phyloP scores from a whole-genome alignment of 164 flowering plant genomes.

The Dillenia turbinata region DNA sequence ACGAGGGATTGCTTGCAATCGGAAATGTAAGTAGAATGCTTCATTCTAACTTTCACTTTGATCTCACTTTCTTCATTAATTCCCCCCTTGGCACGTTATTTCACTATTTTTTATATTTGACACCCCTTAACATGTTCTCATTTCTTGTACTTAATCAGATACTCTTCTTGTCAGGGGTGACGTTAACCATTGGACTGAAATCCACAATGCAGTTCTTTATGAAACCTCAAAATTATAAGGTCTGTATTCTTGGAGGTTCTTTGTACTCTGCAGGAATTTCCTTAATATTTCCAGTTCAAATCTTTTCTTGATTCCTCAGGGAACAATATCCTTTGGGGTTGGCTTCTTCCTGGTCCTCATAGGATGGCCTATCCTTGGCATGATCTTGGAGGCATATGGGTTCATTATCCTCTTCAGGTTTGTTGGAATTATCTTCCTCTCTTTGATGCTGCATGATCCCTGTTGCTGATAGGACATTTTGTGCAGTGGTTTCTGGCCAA shows the following conservation, averaged over 20 bases:
- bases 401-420: constrained; percentile 91
- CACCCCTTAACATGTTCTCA: constrained; percentile 15
- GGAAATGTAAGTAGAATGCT: constrained; percentile 74
- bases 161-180: constrained; percentile 92
- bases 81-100: background rate
- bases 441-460: background rate
- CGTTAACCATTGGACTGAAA: constrained; percentile 82
- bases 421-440: background rate
- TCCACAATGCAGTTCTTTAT: constrained; percentile 90
- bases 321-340: constrained; percentile 78
- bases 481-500: constrained; percentile 97
- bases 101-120: constrained; percentile 9
- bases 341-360: constrained; percentile 87
- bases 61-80: background rate
- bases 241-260: constrained; percentile 3
- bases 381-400: constrained; percentile 94
- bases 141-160: constrained; percentile 48
- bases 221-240: constrained; percentile 87
- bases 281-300: constrained; percentile 1
- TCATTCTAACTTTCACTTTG: background rate
- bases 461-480: constrained; percentile 16
- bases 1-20: constrained; percentile 94
- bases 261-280: background rate
- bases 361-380: constrained; percentile 95
- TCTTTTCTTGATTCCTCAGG: constrained; percentile 38